Conservation (phyloP, 331 rosid genomes). For the Rhamnella rubrinervis region DNA sequence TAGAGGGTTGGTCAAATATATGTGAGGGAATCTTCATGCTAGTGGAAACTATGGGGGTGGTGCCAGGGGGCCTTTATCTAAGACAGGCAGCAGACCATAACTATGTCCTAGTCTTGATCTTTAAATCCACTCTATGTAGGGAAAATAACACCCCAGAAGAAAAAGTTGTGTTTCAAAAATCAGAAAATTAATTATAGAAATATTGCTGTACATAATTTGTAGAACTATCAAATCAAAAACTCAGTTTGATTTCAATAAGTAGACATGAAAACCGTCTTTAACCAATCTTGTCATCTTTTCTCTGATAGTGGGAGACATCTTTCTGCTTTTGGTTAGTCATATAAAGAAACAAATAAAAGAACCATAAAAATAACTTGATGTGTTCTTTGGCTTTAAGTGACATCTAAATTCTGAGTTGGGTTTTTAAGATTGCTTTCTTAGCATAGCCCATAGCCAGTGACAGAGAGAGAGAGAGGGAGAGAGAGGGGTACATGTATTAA, state of each 20-base stretch:
- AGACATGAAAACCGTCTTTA: constrained; percentile 22
- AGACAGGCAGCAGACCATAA: no score
- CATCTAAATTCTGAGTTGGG: constrained; percentile 9
- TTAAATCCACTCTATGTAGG: no score
- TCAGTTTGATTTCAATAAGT: constrained; percentile 8
- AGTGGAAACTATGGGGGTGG: constrained; percentile 13
- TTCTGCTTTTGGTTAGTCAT: constrained; percentile 25
- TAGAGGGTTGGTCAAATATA: constrained; percentile 35
- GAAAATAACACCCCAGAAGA: background rate
- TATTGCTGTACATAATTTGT: background rate
- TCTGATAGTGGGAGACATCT: constrained; percentile 41
- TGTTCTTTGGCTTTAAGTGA: constrained; percentile 17
- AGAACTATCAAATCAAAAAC: constrained; percentile 15
- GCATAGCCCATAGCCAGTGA: no score
- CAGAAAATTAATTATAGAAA: background rate
- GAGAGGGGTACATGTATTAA: no score
- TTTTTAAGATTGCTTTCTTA: background rate
- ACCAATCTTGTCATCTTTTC: constrained; percentile 16
- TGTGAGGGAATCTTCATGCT: constrained; percentile 15
- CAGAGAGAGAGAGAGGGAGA: no score
- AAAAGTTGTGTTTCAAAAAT: background rate
- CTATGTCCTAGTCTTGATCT: no score
- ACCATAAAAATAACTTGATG: constrained; percentile 11
- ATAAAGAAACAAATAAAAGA: background rate
- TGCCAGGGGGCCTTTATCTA: no score